phyloP scores from a whole-genome alignment of 306 rosid species.

The Pterocarpus macrocarpus region DNA sequence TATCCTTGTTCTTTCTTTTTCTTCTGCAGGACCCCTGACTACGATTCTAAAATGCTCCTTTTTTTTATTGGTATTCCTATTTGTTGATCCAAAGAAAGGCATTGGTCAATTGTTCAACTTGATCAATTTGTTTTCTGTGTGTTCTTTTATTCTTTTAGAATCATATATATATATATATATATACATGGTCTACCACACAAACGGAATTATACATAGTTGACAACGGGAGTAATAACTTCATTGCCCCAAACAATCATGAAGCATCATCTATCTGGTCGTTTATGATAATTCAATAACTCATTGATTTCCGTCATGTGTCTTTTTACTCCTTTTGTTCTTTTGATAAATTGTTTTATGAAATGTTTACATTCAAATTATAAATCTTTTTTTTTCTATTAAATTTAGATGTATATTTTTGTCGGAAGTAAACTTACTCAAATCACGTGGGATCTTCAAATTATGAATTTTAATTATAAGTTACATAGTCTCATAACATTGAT shows the following conservation, averaged over 20 bases:
- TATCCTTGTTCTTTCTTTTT: slow-evolving; percentile 14
- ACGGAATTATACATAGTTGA: neutral
- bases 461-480: no score
- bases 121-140: neutral
- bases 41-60: neutral
- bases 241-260: neutral
- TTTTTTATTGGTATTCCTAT: slow-evolving; percentile 3
- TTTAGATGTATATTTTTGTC: no score
- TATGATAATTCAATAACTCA: neutral
- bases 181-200: no score
- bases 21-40: neutral
- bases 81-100: neutral
- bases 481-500: no score
- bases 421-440: no score
- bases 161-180: neutral
- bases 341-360: neutral
- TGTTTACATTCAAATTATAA: no score
- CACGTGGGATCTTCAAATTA: no score
- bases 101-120: slow-evolving; percentile 29
- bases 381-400: no score
- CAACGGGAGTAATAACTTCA: neutral
- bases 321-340: no score
- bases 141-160: slow-evolving; percentile 1
- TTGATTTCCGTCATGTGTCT: no score
- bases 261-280: neutral